phyloP scores from a whole-genome alignment of 2,329 filamentous ascomycete genomes.

The Fusarium sp. region DNA sequence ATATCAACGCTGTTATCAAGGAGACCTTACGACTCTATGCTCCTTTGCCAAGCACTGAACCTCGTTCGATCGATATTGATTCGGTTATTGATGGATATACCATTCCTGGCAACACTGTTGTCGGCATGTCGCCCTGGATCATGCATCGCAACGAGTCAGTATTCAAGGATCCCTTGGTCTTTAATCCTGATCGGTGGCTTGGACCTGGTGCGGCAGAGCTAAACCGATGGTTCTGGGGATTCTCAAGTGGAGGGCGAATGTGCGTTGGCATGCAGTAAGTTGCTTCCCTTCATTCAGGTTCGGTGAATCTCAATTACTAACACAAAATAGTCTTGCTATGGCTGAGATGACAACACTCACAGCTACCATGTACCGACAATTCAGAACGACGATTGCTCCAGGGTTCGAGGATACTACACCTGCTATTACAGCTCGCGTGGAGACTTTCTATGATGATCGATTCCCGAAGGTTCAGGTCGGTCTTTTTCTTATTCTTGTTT shows the following conservation, averaged over 20 bases:
- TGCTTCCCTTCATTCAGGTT: background rate
- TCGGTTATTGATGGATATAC: slow-evolving; percentile 38
- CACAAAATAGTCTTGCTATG: slow-evolving; percentile 28
- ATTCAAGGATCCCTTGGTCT: slow-evolving; percentile 36
- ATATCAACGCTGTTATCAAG: slow-evolving; percentile 60
- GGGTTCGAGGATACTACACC: slow-evolving; percentile 24
- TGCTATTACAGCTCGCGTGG: slow-evolving; percentile 35
- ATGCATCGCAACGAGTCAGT: slow-evolving; percentile 42
- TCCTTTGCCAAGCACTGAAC: slow-evolving; percentile 62
- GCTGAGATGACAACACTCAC: slow-evolving; percentile 36
- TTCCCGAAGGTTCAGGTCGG: slow-evolving; percentile 27
- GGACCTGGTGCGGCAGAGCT: slow-evolving; percentile 22
- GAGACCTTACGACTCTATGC: slow-evolving; percentile 62
- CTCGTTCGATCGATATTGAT: slow-evolving; percentile 49
- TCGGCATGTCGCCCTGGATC: slow-evolving; percentile 43
- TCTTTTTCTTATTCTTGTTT: rapidly evolving
- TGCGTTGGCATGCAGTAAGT: slow-evolving; percentile 43
- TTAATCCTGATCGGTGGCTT: slow-evolving; percentile 45
- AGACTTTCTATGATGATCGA: slow-evolving; percentile 37
- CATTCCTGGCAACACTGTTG: slow-evolving; percentile 40
- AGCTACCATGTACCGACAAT: slow-evolving; percentile 32
- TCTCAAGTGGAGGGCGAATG: slow-evolving; percentile 40
- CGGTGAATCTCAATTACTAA: rapidly evolving
- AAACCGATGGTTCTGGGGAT: slow-evolving; percentile 42
- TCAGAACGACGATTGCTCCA: slow-evolving; percentile 21